Evolutionary conservation across 345 rosid species (phyloP).

Genomic region (Bruguiera gymnorhiza): DNA sequence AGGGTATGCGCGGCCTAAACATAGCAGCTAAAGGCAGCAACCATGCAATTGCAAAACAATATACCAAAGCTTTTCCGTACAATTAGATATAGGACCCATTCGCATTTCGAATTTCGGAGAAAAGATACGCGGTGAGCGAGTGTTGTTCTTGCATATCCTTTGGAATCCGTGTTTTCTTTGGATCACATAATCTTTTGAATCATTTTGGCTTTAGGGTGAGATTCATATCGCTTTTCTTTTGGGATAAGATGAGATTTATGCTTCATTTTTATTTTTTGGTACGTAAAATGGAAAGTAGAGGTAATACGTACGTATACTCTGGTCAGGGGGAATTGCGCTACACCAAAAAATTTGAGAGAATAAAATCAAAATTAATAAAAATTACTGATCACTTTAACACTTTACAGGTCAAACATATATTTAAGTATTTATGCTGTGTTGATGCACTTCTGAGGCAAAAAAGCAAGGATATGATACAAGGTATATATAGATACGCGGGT

Average conservation of each 20-base stretch:
- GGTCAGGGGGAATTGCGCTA: no score
- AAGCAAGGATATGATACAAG: neutral
- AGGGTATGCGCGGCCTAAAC: conserved; percentile 20
- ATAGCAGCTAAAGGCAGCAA: conserved; percentile 18
- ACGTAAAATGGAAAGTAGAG: no score
- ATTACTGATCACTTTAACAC: no score
- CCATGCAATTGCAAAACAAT: conserved; percentile 17
- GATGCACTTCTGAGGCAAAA: conserved; percentile 32
- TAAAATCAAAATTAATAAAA: no score
- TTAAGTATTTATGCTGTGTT: conserved; percentile 30
- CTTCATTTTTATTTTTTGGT: conserved; percentile 6
- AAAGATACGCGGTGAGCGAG: neutral
- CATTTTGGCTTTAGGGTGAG: conserved; percentile 42
- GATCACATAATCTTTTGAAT: conserved; percentile 29
- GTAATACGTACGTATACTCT: no score
- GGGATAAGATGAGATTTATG: conserved; percentile 52
- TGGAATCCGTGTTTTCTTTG: conserved; percentile 48
- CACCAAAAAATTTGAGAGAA: no score
- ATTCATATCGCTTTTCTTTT: conserved; percentile 46
- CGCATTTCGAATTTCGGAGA: conserved; percentile 1
- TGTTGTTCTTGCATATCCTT: conserved; percentile 15
- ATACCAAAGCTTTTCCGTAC: neutral
- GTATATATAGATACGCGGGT: neutral
- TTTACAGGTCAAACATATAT: no score
- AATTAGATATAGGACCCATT: conserved; percentile 18